Percentiles rank a stretch among this genome's conserved stretches.
Evolutionary conservation across 192 early-diverging fungal species (phyloP).

Genomic region (Linnemannia elongata): DNA sequence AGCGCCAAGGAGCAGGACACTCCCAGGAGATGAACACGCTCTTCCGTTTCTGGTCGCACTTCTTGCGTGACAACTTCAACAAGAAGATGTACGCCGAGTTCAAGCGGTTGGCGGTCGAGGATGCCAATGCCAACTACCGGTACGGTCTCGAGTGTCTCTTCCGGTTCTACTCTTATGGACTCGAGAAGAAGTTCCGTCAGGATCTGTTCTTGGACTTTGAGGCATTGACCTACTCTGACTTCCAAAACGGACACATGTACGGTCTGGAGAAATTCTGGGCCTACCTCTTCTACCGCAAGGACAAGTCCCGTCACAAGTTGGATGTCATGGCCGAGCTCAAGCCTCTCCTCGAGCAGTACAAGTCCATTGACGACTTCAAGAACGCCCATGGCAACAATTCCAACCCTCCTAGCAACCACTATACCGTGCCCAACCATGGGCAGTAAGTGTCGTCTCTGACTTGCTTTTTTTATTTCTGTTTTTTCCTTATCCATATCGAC

Average conservation of each 20-base stretch:
- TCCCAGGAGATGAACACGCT: conserved; percentile 98
- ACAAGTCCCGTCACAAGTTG: conserved; percentile 76
- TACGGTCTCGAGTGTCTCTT: conserved; percentile 98
- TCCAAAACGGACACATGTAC: conserved; percentile 81
- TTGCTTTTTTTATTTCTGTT: not conserved
- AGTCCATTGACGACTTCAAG: conserved; percentile 58
- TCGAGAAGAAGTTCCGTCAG: conserved; percentile 89
- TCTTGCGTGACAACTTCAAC: conserved; percentile 97
- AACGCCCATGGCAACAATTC: conserved; percentile 50
- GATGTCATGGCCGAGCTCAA: conserved; percentile 69
- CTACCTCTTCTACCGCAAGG: conserved; percentile 91
- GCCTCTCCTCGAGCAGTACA: conserved; percentile 72
- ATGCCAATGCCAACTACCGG: conserved; percentile 87
- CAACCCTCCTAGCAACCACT: conserved; percentile 52
- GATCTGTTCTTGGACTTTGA: conserved; percentile 94
- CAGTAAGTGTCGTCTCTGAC: not conserved
- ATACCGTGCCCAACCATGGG: conserved; percentile 47
- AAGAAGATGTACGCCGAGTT: conserved; percentile 95
- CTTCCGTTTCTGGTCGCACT: conserved; percentile 98
- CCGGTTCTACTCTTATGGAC: conserved; percentile 97
- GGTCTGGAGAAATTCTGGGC: conserved; percentile 99
- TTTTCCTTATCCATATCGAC: conserved; percentile 3
- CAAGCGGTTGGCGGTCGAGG: conserved; percentile 89
- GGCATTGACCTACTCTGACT: conserved; percentile 82
- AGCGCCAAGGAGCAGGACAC: conserved; percentile 88